Evolutionary conservation across 768 basidiomycete genomes (phyloP).

Genomic region (Leccinellum rugosiceps): DNA sequence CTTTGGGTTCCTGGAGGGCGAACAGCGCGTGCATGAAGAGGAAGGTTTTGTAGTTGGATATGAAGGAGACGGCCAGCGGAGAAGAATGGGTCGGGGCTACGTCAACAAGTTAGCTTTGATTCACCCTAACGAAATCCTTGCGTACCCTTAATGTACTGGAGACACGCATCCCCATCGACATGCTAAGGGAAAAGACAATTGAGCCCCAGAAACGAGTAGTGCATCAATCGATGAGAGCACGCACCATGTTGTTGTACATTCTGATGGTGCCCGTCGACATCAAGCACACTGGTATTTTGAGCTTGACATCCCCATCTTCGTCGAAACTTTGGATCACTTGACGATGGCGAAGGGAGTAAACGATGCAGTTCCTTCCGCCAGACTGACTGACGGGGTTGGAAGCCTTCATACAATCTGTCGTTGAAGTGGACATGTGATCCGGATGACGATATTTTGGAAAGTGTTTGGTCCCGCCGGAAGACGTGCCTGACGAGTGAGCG

Average conservation of each 20-base stretch:
- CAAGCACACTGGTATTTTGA: conserved; percentile 13
- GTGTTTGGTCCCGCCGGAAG: conserved; percentile 13
- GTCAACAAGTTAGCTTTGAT: neutral
- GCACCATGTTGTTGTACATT: conserved; percentile 21
- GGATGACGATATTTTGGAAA: conserved; percentile 22
- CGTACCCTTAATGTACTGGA: conserved; percentile 7
- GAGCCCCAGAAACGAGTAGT: neutral
- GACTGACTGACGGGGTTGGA: conserved; percentile 6
- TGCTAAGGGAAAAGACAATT: conserved; percentile 7
- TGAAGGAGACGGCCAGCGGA: conserved; percentile 16
- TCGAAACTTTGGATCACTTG: conserved; percentile 10
- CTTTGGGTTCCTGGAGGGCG: conserved; percentile 18
- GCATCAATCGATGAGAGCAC: neutral
- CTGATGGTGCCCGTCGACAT: conserved; percentile 23
- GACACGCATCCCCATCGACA: conserved; percentile 11
- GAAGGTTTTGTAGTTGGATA: conserved; percentile 20
- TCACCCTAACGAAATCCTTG: neutral
- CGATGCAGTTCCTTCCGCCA: conserved; percentile 17
- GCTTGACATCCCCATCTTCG: conserved; percentile 9
- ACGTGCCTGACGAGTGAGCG: conserved; percentile 20
- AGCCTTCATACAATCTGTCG: conserved; percentile 10
- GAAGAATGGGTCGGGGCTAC: conserved; percentile 15
- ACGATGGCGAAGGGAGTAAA: conserved; percentile 19
- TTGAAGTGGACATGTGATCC: conserved; percentile 17
- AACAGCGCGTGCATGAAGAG: conserved; percentile 24